A percentile compares a stretch with the other conserved stretches of the same genome.
Evolutionary conservation across 2,329 filamentous ascomycete species (phyloP).

Genomic region (Ceratocystis cacaofunesta): DNA sequence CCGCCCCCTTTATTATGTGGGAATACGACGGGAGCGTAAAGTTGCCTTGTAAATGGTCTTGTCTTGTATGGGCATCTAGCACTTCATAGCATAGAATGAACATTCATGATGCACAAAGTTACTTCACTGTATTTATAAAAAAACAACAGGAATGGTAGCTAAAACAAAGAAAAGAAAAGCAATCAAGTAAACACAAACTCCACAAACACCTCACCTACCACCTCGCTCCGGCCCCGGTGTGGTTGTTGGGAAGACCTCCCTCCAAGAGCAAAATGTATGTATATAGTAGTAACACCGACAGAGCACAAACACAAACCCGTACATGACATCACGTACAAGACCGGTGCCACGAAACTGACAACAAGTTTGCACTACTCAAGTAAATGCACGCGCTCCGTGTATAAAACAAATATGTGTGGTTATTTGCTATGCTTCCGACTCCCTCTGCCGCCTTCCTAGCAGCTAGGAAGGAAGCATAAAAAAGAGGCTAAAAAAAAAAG

Average conservation of each 20-base stretch:
- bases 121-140: neutral
- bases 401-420: constrained; percentile 4
- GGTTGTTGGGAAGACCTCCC: neutral
- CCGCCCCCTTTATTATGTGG: neutral
- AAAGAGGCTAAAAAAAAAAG: neutral
- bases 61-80: neutral
- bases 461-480: neutral
- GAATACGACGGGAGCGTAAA: neutral
- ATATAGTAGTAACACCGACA: neutral
- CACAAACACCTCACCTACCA: neutral
- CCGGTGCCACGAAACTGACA: neutral
- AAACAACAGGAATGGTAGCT: neutral
- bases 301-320: neutral
- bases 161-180: neutral
- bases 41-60: neutral
- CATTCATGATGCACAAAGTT: neutral
- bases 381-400: neutral
- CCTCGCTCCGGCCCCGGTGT: neutral
- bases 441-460: neutral
- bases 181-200: neutral
- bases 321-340: neutral
- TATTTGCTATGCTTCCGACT: neutral
- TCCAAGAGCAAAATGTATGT: neutral
- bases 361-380: neutral
- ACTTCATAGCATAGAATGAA: neutral